Evolutionary conservation across 768 basidiomycete genomes (phyloP).

Genomic region (Chalciporus piperatus): DNA sequence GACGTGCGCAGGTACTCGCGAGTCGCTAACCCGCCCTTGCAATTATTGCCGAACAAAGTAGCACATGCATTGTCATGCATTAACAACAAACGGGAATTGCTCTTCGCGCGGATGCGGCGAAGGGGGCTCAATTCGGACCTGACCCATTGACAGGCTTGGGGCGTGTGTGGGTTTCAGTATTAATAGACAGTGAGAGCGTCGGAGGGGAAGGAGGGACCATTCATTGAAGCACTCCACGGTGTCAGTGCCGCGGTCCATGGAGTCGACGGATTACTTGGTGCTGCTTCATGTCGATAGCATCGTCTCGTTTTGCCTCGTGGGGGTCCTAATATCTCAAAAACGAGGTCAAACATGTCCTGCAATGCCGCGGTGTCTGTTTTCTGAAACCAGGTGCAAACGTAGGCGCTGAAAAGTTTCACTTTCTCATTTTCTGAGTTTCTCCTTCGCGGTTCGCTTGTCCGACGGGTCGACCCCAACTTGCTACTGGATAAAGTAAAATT

Average conservation of each 20-base stretch:
- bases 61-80: neutral
- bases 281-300: neutral
- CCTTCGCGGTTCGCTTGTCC: neutral
- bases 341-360: neutral
- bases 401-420: too few relatives aligned
- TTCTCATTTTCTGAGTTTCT: neutral
- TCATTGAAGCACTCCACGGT: neutral
- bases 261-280: neutral
- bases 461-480: neutral
- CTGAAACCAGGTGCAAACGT: too few relatives aligned
- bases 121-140: neutral
- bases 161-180: slow-evolving; percentile 1
- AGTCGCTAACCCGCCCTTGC: neutral
- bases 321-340: neutral
- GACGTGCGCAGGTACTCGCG: neutral
- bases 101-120: neutral
- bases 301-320: neutral
- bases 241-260: slow-evolving; percentile 1
- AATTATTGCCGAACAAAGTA: neutral
- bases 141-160: neutral
- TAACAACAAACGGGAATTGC: neutral
- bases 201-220: neutral
- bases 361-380: neutral
- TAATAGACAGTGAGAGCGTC: slow-evolving; percentile 7
- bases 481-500: slow-evolving; percentile 18